Conservation (phyloP, 176 grass and related monocot genomes). For the Eremochloa ophiuroides region DNA sequence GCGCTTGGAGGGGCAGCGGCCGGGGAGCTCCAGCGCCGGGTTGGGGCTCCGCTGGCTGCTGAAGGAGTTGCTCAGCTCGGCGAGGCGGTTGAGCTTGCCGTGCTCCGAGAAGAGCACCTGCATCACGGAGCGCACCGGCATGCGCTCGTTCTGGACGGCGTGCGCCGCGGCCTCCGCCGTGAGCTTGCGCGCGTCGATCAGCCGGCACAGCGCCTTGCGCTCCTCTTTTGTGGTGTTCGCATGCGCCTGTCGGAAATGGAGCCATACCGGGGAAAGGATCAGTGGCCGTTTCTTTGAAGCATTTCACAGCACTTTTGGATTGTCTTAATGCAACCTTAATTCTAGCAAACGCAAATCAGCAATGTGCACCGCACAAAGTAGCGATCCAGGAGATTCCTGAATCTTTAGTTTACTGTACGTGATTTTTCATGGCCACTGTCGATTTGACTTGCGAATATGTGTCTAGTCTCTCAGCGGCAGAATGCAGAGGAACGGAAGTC, state of each 20-base stretch:
- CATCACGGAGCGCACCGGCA: constrained; percentile 80
- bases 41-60: constrained; percentile 44
- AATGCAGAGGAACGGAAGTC: neutral
- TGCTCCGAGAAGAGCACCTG: constrained; percentile 97
- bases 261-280: neutral
- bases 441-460: constrained; percentile 9
- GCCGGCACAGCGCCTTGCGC: constrained; percentile 54
- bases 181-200: constrained; percentile 87
- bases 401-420: neutral
- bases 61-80: constrained; percentile 77
- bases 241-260: constrained; percentile 49
- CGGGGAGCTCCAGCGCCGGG: constrained; percentile 58
- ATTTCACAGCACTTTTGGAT: neutral
- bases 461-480: neutral
- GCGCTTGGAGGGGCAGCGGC: constrained; percentile 76
- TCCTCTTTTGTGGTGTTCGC: constrained; percentile 68
- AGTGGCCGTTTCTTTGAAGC: neutral
- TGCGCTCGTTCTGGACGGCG: constrained; percentile 90
- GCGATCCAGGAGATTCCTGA: neutral
- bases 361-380: neutral
- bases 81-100: constrained; percentile 74
- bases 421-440: neutral
- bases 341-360: neutral
- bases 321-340: neutral
- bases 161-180: constrained; percentile 76